Percentiles rank a stretch among this genome's conserved stretches.
These are phyloP conservation scores for Tremellales sp. DNA, from an alignment of 1,284 basidiomycete genomes.

Conservation along the genomic window DNA sequence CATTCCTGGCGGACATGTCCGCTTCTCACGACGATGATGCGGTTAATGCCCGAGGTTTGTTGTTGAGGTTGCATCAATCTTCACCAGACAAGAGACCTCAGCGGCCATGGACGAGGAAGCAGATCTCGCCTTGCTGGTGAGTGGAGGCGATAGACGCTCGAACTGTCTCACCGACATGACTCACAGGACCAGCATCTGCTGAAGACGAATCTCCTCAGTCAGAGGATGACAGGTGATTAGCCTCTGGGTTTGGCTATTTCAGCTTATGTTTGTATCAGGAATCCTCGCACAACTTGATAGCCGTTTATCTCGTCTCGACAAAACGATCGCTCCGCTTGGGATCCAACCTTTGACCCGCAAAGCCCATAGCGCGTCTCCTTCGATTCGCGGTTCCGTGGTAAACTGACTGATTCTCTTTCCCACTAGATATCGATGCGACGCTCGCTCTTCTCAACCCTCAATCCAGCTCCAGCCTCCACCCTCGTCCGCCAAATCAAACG, in stretches of 20 bases:
- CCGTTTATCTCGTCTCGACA: conserved; percentile 44
- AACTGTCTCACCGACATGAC: background rate
- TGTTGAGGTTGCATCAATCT: no score
- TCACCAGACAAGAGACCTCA: no score
- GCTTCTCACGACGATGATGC: no score
- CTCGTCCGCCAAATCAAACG: conserved; percentile 4
- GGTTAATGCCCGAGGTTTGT: no score
- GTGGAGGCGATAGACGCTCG: conserved; percentile 2
- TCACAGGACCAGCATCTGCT: conserved; percentile 46
- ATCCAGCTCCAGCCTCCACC: background rate
- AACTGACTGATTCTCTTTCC: background rate
- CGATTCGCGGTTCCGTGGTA: background rate
- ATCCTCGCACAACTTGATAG: conserved; percentile 46
- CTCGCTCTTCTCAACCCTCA: conserved; percentile 15
- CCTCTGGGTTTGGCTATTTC: background rate
- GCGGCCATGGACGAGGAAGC: conserved; percentile 49
- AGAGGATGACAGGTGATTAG: conserved; percentile 45
- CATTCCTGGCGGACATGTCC: no score
- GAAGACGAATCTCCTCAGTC: conserved; percentile 46
- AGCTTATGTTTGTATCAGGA: conserved; percentile 14
- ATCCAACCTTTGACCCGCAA: conserved; percentile 39
- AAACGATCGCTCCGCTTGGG: conserved; percentile 46
- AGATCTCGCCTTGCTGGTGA: conserved; percentile 43
- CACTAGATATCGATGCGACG: conserved; percentile 35
- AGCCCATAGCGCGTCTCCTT: conserved; percentile 22